phyloP scores from a whole-genome alignment of 139 green algal genomes.

The Monoraphidium neglectum region DNA sequence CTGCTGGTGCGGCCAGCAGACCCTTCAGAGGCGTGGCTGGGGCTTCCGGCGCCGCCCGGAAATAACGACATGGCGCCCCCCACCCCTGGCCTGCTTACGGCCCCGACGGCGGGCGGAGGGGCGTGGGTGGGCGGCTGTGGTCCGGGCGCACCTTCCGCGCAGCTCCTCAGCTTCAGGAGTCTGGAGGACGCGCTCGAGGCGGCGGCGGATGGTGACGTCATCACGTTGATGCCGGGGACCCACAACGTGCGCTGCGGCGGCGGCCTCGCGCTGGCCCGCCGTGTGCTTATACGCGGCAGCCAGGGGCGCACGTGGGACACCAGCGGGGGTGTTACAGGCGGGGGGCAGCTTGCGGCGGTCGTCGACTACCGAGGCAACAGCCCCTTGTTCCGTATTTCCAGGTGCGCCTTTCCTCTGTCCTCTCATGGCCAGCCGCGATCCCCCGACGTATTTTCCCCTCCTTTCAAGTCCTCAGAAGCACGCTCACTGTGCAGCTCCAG shows the following conservation, averaged over 20 bases:
- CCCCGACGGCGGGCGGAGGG: no score
- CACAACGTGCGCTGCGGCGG: background rate
- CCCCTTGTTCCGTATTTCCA: background rate
- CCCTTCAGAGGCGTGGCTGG: conserved; percentile 14
- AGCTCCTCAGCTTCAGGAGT: background rate
- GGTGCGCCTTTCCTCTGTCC: no score
- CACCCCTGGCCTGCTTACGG: no score
- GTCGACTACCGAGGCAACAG: background rate
- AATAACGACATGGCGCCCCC: no score
- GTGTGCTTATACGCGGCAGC: background rate
- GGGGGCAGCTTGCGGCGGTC: background rate
- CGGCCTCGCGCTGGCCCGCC: background rate
- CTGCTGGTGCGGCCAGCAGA: conserved; percentile 16
- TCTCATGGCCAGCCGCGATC: no score
- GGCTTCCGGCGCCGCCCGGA: background rate
- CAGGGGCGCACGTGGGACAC: background rate
- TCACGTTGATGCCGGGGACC: conserved; percentile 22
- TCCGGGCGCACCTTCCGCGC: no score
- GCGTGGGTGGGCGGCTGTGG: no score
- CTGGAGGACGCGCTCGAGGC: conserved; percentile 17
- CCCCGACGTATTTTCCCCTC: no score
- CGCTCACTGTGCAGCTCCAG: background rate
- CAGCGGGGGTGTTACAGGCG: no score
- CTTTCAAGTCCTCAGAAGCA: background rate
- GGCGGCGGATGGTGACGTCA: conserved; percentile 21